Evolutionary conservation across 148 eudicot genomes (phyloP).

Genomic region (Cornus suecica): DNA sequence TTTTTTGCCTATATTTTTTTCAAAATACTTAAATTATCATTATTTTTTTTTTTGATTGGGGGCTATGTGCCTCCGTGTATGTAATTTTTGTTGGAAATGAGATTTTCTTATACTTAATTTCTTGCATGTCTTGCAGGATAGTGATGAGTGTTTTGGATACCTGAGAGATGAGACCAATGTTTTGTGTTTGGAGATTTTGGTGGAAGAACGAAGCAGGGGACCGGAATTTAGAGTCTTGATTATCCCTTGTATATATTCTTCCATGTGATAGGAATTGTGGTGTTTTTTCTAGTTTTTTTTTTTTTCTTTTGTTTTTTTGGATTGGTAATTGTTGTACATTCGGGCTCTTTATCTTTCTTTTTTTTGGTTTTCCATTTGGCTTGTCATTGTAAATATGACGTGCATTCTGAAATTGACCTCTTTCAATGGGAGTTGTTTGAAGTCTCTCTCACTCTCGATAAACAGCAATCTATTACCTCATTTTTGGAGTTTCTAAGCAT

Average conservation of each 20-base stretch:
- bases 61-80: too few relatives aligned
- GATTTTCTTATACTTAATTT: too few relatives aligned
- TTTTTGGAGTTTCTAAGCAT: too few relatives aligned
- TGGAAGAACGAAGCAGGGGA: neutral
- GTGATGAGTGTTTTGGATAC: slow-evolving; percentile 70
- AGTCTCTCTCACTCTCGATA: neutral
- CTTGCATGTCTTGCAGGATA: slow-evolving; percentile 42
- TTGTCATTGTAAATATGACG: slow-evolving; percentile 7
- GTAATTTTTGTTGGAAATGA: too few relatives aligned
- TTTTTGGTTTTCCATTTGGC: neutral
- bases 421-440: slow-evolving; percentile 16
- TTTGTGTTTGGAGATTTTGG: slow-evolving; percentile 1
- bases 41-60: too few relatives aligned
- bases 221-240: neutral
- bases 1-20: too few relatives aligned
- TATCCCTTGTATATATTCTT: neutral
- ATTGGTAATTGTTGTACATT: neutral
- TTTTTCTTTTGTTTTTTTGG: too few relatives aligned
- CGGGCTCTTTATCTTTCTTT: neutral
- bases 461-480: too few relatives aligned
- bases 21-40: too few relatives aligned
- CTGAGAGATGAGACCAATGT: slow-evolving; percentile 24
- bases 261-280: neutral
- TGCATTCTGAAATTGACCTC: slow-evolving; percentile 7
- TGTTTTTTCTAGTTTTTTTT: too few relatives aligned